Base-by-base conservation (phyloP, 2,329 filamentous ascomycete species). In the Taxawa tesnikishii region DNA sequence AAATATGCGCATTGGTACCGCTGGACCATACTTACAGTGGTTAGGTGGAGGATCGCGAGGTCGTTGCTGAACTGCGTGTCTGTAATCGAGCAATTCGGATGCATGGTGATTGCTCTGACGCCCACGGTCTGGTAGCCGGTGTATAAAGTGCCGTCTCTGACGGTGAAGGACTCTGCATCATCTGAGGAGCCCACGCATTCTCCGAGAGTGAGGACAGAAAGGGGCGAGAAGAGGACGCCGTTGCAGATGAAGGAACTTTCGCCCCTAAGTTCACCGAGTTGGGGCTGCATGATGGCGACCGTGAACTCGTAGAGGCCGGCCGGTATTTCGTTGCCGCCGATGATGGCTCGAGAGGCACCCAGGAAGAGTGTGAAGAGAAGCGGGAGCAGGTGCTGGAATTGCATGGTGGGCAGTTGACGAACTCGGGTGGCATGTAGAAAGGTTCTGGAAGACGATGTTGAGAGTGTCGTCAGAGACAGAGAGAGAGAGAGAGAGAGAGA, bases 231-330 rank as follows among this genome's bases (percentile, higher is more conserved):
- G 1, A 38, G 37, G 7, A 38, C 31, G 13, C 32, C 37, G 15
- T 25, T 31, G 33, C 37, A 38, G 16, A 38, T 34, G 33, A 35
- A 38, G 5, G 37, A 36, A n/a, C 19, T 23, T 23, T 23, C 8
- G 19, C n/a, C 19, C 8, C 8, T 8, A 8, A 23, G 19, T n/a
- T 8, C n/a, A 8, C n/a, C 19, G n/a, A 23, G 19, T 23, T n/a
- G 19, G 8, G 19, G 19, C 19, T 23, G 19, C 19, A 23, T 8
- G 8, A 23, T 23, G 8, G n/a, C n/a, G 2, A 23, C n/a, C 4
- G 33, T 36, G 15, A 30, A 31, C 8, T 23, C 19, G 19, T 8
- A 23, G 8, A 8, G 19, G 29, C 33, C 33, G 19, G 19, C 6
- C 5, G 32, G 25, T 12, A 28, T 27, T 8, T 23, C n/a, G 19